Conservation (phyloP, 2,329 filamentous ascomycete genomes). For the Sporothrix pseudoabietina region DNA sequence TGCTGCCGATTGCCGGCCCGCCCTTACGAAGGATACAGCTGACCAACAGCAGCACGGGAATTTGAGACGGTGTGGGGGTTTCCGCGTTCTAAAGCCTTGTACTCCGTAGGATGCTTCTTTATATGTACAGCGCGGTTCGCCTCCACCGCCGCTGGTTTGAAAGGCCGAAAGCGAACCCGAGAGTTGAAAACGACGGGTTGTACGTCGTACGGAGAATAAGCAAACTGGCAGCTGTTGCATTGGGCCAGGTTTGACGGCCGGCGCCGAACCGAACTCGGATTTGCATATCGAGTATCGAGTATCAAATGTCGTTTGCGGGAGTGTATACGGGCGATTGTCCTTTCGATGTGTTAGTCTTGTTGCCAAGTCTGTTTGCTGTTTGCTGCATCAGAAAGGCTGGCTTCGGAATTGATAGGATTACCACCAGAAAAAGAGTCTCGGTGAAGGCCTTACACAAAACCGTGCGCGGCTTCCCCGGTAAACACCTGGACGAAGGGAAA, state of each 20-base stretch:
- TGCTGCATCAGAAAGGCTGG: background rate
- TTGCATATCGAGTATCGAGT: too few species aligned
- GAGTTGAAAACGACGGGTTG: background rate
- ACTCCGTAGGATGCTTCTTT: too few species aligned
- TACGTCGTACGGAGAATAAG: background rate
- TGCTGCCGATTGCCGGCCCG: slow-evolving; percentile 21
- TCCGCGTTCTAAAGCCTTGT: background rate
- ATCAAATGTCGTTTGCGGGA: background rate
- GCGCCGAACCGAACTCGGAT: slow-evolving; percentile 20
- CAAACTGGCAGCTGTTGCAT: background rate
- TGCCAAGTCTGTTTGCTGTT: background rate
- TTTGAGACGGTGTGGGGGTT: background rate
- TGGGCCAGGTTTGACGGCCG: slow-evolving; percentile 10
- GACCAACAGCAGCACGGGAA: slow-evolving; percentile 3
- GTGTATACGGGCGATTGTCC: background rate
- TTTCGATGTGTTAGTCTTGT: background rate
- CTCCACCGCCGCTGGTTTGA: background rate
- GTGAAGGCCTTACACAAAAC: background rate
- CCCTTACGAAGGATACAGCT: background rate
- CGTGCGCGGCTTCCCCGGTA: background rate
- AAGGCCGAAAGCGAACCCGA: slow-evolving; percentile 10
- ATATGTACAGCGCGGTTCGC: background rate
- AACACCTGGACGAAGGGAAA: background rate
- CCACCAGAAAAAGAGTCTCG: background rate
- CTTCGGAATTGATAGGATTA: background rate